Base-by-base conservation (phyloP, 1,139 yeast species). In the Scheffersomyces cryptocercus region DNA sequence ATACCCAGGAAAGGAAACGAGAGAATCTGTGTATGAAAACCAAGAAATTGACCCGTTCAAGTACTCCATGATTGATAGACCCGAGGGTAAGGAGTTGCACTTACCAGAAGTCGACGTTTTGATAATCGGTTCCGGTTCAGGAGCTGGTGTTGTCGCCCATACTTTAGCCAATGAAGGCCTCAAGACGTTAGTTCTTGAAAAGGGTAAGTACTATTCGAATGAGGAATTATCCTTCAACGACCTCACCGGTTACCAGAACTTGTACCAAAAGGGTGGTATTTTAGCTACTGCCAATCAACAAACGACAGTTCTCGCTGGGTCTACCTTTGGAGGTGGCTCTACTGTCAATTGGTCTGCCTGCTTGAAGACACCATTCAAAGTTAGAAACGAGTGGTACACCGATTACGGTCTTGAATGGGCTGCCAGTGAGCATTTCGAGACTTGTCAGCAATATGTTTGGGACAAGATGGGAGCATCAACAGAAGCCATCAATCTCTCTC, bases 311-410 rank as follows among this genome's bases (percentile, higher is more conserved):
- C 59, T 79, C 40, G 83, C 85, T 0, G 85, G 85, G 2, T 54
- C 82, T 1, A 77, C 81, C 1, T 75, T 81, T 48, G 85, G 85
- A 6, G 85, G 85, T 10, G 85, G 85, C 3, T 66, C 81, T 5
- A 79, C 85, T 4, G 77, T 81, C 39, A 81, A 81, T 58, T 81
- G 85, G 85, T 73, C 80, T n/a, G 84, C 85, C 7, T 69, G 79
- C 50, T 56, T 81, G 46, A 71, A 66, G 41, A 77, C 85, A 0
- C 82, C 82, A 1, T 77, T 74, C 54, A 70, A 68, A 46, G 80
- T 81, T 5, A 71, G 85, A 42, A 66, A 72, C 41, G 84, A 81
- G 53, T 81, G 84, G 84, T 77, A 70, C 37, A 71, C 72, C 41
- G 67, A 73, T 26, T 65, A 60, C 43, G 81, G 79, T 0, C 64